Evolutionary conservation across 345 rosid genomes (phyloP), one percentile per base, ranked within the genome.

Genomic region (Linum lewisii): DNA sequence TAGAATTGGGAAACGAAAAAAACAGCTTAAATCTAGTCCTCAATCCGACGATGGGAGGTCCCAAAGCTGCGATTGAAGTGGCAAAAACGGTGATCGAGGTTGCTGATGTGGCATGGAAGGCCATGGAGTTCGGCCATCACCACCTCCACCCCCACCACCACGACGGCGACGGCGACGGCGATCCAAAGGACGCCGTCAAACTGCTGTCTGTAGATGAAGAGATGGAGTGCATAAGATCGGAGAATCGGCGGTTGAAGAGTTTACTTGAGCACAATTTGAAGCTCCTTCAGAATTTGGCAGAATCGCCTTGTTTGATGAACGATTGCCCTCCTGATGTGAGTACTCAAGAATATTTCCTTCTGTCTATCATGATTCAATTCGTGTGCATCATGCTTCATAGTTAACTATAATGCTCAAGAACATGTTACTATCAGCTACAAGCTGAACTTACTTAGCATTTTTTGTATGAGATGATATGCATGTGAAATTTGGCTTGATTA

Each of bases 11-110:
- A 29, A 29, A 29, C 5, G 34, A 8, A 5, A 29, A 8, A 29
- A 29, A 8, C 7, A 29, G 34, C 34, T 29, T 29, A 29, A 29
- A 29, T 16, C 18, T 3, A 7, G 15, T 3, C 47, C 47, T 16
- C 4, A 16, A 11, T 11, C 15, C 47, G 47, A 16, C 47, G 47
- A 52, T 52, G 56, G 56, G 22, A 52, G 56, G 56, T 21, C 24
- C 23, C 56, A 24, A 24, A 24, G 25, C 23, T 21, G 91, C 95
- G 58, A 67, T 88, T 25, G 97, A 92, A 82, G 88, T 81, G 21
- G 93, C 96, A 62, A 88, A 88, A 79, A 92, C 98, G 68, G 95
- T 88, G 26, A 55, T 92, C 21, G 96, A 92, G 68, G 98, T 92
- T n/a, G 97, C 99, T 2, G 97, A 92, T 71, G 87, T 86, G 51